Percentiles rank a stretch among this genome's conserved stretches.
Evolutionary conservation across 2,329 filamentous ascomycete species (phyloP).

Genomic region (Penicillium nordicum): DNA sequence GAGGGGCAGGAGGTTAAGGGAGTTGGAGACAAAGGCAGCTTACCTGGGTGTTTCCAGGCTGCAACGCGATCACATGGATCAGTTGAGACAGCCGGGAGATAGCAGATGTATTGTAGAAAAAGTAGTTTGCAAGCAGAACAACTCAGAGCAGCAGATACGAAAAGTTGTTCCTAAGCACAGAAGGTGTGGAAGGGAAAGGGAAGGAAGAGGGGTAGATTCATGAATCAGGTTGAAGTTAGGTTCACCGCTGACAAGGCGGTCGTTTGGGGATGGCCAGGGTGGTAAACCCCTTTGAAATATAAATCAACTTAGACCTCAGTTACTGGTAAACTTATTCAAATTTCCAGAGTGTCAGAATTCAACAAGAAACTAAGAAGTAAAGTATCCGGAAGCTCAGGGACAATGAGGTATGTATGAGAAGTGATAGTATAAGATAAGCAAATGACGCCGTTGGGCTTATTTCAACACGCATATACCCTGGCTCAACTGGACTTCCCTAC

Average conservation of each 20-base stretch:
- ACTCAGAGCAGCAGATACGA: not conserved
- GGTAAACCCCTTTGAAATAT: not conserved
- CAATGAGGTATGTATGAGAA: conserved; percentile 12
- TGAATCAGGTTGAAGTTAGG: conserved; percentile 23
- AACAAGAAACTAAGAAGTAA: not conserved
- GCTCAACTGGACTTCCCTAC: not conserved
- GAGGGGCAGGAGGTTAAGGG: not conserved
- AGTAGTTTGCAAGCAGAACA: not conserved
- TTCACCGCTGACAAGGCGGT: conserved; percentile 7
- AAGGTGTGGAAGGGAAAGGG: conserved; percentile 7
- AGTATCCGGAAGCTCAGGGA: conserved; percentile 3
- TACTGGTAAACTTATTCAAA: not conserved
- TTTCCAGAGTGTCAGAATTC: not conserved
- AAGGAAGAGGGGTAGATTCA: conserved; percentile 28
- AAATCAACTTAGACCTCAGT: not conserved
- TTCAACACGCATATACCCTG: not conserved
- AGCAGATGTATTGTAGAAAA: not conserved
- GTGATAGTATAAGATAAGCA: conserved; percentile 6
- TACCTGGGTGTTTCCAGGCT: conserved; percentile 11
- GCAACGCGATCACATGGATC: conserved; percentile 5
- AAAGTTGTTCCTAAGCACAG: not conserved
- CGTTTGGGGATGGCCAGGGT: not conserved
- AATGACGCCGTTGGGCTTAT: not conserved
- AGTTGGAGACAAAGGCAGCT: not conserved
- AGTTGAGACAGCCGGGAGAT: not conserved